A percentile compares a stretch with the other conserved stretches of the same genome.
Conservation (phyloP, 2,329 filamentous ascomycete genomes). For the Ophiostoma populinum region DNA sequence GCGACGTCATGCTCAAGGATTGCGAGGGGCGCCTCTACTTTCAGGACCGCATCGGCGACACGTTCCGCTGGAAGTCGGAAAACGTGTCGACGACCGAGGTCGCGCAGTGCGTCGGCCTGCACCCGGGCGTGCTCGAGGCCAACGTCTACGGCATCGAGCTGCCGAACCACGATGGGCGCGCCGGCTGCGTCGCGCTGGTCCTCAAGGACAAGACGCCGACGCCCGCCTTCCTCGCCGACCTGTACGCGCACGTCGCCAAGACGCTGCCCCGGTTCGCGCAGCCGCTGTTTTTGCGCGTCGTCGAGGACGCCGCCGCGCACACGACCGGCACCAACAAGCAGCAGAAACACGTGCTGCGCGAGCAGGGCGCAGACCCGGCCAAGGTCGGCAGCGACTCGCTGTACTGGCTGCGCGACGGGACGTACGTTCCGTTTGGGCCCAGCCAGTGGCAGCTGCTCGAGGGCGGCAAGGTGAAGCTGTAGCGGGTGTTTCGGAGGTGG, state of each 20-base stretch:
- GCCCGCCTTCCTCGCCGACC: conserved; percentile 28
- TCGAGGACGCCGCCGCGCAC: conserved; percentile 37
- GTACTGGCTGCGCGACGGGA: conserved; percentile 47
- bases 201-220: conserved; percentile 28
- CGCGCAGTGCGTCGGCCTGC: conserved; percentile 51
- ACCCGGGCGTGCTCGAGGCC: conserved; percentile 52
- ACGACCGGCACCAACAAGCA: conserved; percentile 80
- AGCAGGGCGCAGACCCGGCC: conserved; percentile 53
- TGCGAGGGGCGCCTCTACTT: conserved; percentile 59
- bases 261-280: conserved; percentile 56
- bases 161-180: conserved; percentile 67
- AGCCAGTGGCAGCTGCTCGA: conserved; percentile 53
- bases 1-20: conserved; percentile 64
- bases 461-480: conserved; percentile 55
- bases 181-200: conserved; percentile 44
- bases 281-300: conserved; percentile 59
- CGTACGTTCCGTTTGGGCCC: conserved; percentile 50
- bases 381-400: conserved; percentile 31
- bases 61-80: conserved; percentile 67
- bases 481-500: background rate
- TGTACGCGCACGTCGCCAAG: conserved; percentile 40
- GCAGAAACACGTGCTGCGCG: conserved; percentile 58
- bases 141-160: conserved; percentile 75
- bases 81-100: conserved; percentile 75
- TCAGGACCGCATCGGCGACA: conserved; percentile 64